Evolutionary conservation across 352 stramenopile genomes (phyloP).

Genomic region (Globisporangium spinosum): DNA sequence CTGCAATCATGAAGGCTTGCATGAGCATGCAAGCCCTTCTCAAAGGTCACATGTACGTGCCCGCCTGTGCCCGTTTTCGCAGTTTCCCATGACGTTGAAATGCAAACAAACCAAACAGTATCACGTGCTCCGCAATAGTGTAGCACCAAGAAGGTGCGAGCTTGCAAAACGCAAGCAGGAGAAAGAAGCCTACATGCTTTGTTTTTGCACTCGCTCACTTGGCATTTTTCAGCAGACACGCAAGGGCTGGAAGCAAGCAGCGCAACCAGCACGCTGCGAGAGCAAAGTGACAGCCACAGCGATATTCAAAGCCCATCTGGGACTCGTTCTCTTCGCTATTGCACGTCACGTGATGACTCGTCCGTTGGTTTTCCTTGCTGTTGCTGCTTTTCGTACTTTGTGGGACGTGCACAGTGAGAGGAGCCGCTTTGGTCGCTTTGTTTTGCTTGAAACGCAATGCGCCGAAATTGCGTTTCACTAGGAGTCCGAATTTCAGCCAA

Average conservation of each 20-base stretch:
- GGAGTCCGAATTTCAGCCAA: slow-evolving; percentile 5
- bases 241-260: background rate
- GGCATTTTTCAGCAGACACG: background rate
- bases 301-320: background rate
- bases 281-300: background rate
- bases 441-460: slow-evolving; percentile 12
- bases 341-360: slow-evolving; percentile 12
- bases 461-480: slow-evolving; percentile 9
- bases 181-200: background rate
- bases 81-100: background rate
- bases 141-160: background rate
- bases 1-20: too few relatives aligned
- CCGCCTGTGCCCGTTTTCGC: too few relatives aligned
- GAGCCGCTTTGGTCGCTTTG: background rate
- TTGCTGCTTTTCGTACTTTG: slow-evolving; percentile 6
- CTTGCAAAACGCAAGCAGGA: slow-evolving; percentile 5
- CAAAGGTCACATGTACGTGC: too few relatives aligned
- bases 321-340: slow-evolving; percentile 1
- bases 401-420: background rate
- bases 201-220: background rate
- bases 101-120: background rate
- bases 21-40: too few relatives aligned
- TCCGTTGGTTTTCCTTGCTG: background rate
- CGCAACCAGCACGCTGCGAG: background rate
- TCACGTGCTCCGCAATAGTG: slow-evolving; percentile 4